Evolutionary conservation across 768 basidiomycete species (phyloP).

Genomic region (Chiua virens): DNA sequence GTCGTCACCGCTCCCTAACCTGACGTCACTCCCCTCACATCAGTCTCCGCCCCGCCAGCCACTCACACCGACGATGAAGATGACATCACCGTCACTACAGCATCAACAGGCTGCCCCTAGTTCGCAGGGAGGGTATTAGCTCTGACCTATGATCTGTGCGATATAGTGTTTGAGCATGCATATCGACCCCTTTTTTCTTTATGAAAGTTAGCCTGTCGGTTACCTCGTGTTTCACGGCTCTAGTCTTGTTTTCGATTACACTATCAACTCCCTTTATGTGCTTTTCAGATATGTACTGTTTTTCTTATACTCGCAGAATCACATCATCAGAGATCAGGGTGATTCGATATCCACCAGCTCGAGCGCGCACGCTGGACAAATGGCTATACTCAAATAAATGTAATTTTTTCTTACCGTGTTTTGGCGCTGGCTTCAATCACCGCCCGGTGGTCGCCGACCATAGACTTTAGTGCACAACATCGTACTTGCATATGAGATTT

Average conservation of each 20-base stretch:
- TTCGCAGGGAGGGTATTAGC: slow-evolving; percentile 54
- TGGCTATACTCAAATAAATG: no score
- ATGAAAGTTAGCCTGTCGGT: slow-evolving; percentile 6
- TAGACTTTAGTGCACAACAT: no score
- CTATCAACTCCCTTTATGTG: slow-evolving; percentile 38
- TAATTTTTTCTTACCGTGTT: no score
- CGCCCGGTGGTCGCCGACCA: no score
- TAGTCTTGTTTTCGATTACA: slow-evolving; percentile 34
- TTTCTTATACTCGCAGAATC: slow-evolving; percentile 4
- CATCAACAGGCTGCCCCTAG: slow-evolving; percentile 53
- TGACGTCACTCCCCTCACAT: slow-evolving; percentile 35
- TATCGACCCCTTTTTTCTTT: slow-evolving; percentile 9
- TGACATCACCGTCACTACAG: slow-evolving; percentile 55
- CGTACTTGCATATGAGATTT: no score
- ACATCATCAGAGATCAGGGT: no score
- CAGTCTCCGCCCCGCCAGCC: slow-evolving; percentile 53
- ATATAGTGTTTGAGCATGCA: slow-evolving; percentile 12
- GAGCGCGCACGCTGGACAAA: no score
- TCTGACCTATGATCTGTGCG: slow-evolving; percentile 7
- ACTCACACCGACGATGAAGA: slow-evolving; percentile 51
- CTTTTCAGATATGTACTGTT: slow-evolving; percentile 38
- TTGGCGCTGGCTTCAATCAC: no score
- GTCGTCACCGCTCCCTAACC: slow-evolving; percentile 46
- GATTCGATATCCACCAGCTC: no score
- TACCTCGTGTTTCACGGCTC: slow-evolving; percentile 19